Conservation (phyloP, 2,329 filamentous ascomycete species). For the Ascomycota sp. region DNA sequence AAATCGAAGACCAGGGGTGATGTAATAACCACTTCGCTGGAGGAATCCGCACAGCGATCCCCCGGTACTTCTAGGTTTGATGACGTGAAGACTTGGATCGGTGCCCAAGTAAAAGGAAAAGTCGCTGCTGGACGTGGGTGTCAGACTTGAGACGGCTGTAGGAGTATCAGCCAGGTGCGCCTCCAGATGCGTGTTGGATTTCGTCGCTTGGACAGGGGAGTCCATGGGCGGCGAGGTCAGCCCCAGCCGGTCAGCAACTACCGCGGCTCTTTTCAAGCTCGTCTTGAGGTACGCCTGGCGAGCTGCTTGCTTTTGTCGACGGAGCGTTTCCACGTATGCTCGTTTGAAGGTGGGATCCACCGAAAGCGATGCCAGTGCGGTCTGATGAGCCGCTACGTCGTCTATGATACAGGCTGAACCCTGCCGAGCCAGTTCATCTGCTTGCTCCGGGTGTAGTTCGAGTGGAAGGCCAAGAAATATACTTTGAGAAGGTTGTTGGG, state of each 20-base stretch:
- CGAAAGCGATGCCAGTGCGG: conserved; percentile 29
- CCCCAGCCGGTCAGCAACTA: conserved; percentile 7
- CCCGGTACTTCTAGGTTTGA: conserved; percentile 4
- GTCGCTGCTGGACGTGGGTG: too few species aligned
- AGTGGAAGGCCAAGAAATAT: conserved; percentile 77
- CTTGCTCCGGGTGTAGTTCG: conserved; percentile 83
- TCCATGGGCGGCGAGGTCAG: too few species aligned
- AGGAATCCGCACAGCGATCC: conserved; percentile 58
- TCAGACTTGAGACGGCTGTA: too few species aligned
- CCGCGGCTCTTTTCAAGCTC: conserved; percentile 14
- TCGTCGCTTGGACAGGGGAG: too few species aligned
- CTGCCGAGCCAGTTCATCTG: conserved; percentile 56
- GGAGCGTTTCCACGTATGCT: conserved; percentile 41
- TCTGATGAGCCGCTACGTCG: conserved; percentile 50
- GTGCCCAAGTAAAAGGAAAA: too few species aligned
- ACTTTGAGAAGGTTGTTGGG: conserved; percentile 87
- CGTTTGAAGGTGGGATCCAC: conserved; percentile 35
- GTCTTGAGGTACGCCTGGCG: conserved; percentile 19
- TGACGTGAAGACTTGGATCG: too few species aligned
- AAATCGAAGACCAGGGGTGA: conserved; percentile 82
- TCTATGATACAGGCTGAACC: conserved; percentile 63
- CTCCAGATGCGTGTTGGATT: too few species aligned
- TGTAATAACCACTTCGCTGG: conserved; percentile 61
- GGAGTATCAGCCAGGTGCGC: too few species aligned
- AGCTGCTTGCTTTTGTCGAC: conserved; percentile 19